These are phyloP conservation scores for Leccinum subgranulosum DNA, from an alignment of 768 basidiomycete genomes.

Conservation along the genomic window DNA sequence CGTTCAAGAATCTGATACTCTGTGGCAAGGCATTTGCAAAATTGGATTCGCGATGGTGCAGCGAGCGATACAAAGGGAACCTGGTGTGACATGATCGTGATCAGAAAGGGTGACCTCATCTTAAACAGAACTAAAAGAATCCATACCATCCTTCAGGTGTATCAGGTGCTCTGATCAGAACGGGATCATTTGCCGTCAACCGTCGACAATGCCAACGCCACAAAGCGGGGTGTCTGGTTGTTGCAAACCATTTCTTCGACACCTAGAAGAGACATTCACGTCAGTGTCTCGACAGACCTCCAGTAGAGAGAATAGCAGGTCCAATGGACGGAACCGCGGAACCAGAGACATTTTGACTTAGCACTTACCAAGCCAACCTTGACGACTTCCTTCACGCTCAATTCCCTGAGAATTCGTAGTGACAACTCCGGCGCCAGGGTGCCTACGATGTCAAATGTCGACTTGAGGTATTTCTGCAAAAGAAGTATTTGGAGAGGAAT, in stretches of 20 bases:
- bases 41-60: slow-evolving; percentile 85
- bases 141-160: slow-evolving; percentile 72
- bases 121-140: neutral
- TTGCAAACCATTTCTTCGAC: slow-evolving; percentile 40
- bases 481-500: slow-evolving; percentile 80
- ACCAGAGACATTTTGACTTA: neutral
- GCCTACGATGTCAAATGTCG: slow-evolving; percentile 80
- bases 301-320: neutral
- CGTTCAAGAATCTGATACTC: slow-evolving; percentile 70
- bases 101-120: neutral
- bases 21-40: slow-evolving; percentile 76
- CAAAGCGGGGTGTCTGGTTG: slow-evolving; percentile 57
- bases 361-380: slow-evolving; percentile 38
- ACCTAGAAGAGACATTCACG: slow-evolving; percentile 26
- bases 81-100: slow-evolving; percentile 21
- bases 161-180: slow-evolving; percentile 57
- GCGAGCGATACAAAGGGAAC: slow-evolving; percentile 71
- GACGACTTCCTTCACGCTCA: slow-evolving; percentile 61
- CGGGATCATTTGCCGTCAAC: slow-evolving; percentile 70
- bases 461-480: slow-evolving; percentile 78
- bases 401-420: slow-evolving; percentile 56
- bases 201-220: slow-evolving; percentile 77
- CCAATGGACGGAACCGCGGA: neutral
- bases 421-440: slow-evolving; percentile 64
- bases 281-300: neutral